phyloP scores from a whole-genome alignment of 192 early-diverging fungal genomes.

The Coemansia sp. region DNA sequence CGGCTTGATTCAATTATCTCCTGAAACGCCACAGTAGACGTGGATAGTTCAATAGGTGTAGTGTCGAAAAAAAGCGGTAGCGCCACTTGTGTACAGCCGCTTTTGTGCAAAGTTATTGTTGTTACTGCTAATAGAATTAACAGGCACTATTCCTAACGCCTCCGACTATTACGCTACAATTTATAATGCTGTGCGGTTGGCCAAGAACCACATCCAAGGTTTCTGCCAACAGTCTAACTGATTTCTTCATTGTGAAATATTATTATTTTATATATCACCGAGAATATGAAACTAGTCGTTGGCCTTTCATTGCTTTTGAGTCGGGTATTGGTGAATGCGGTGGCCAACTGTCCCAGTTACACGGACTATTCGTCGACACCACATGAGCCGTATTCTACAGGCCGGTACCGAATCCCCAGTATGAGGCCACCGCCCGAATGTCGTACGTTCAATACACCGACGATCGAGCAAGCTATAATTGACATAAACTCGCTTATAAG shows the following conservation, averaged over 20 bases:
- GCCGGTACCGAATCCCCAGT: conserved; percentile 28
- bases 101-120: background rate
- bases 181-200: background rate
- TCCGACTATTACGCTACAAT: background rate
- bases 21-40: background rate
- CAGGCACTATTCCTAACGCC: conserved; percentile 4
- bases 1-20: background rate
- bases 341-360: conserved; percentile 36
- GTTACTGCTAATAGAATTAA: conserved; percentile 8
- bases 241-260: too few relatives aligned
- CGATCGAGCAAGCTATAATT: conserved; percentile 51
- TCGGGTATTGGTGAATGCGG: background rate
- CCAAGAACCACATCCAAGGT: background rate
- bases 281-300: conserved; percentile 3
- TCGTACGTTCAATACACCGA: conserved; percentile 54
- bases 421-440: conserved; percentile 49
- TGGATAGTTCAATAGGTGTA: background rate
- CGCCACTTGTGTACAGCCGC: background rate
- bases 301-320: background rate
- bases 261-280: background rate
- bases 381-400: conserved; percentile 25
- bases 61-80: background rate
- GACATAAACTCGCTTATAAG: conserved; percentile 32
- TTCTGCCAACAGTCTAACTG: background rate
- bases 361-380: conserved; percentile 28